Base-by-base conservation (phyloP, 192 early-diverging fungal genomes). In the Linnemannia hyalina region DNA sequence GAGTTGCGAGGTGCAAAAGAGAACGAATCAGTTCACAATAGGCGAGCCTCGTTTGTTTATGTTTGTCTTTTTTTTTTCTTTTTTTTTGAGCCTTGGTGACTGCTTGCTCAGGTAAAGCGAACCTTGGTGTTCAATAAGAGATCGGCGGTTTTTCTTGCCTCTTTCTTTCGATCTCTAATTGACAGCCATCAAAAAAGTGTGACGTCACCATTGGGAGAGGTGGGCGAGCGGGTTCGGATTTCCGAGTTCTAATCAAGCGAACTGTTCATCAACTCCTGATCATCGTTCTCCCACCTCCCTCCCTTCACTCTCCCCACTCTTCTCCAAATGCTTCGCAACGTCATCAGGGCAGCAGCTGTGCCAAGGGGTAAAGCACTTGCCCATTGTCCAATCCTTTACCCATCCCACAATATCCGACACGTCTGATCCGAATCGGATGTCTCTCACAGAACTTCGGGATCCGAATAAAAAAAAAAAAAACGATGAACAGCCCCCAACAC, bases 281-380 rank as follows among this genome's bases (percentile, higher is more conserved):
- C 80, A 15, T 57, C 54, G 74, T 70, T 68, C 36, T 65, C 74
- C 35, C 72, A n/a, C 22, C 60, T 73, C 23, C 57, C 26, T 55
- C 73, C 47, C 78, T 38, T 44, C 57, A 68, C 41, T 79, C 70
- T 75, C 70, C 40, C 75, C 70, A 68, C 47, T 73, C n/a, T 57
- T 47, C 29, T 16, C 41, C 78, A 65, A 46, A 86, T 86, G 84
- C 75, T 86, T 70, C 84, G 84, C 72, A 80, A 72, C 76, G 84
- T 86, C 76, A 73, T 80, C 65, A 77, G 84, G 68, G 84, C 84
- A 68, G 70, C 84, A 73, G 76, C 84, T 76, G 75, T 86, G 46
- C 84, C 84, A 86, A 86, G 84, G 84, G 84, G 84, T 86, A 86
- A 85, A 74, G 20, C 32, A 32, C 26, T 68, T 32, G 13, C 11